These are phyloP conservation scores for Aquilaria sinensis DNA, from an alignment of 345 rosid species.

Conservation along the genomic window DNA sequence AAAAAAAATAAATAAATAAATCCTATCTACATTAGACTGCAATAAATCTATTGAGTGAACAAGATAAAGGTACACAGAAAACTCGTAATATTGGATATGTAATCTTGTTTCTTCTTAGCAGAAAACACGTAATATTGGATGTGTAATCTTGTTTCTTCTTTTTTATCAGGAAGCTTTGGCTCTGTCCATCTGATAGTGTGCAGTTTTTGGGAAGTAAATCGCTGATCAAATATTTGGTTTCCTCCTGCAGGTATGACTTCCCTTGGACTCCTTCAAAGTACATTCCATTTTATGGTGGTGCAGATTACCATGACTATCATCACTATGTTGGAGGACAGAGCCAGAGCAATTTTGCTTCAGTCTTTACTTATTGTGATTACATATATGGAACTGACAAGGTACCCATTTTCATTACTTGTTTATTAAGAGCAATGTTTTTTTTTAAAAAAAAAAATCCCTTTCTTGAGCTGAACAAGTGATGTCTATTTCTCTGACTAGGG, in stretches of 20 bases:
- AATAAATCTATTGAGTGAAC: too few species aligned
- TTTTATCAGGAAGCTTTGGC: too few species aligned
- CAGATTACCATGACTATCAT: slow-evolving; percentile 96
- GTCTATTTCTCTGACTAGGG: slow-evolving; percentile 42
- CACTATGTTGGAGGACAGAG: slow-evolving; percentile 99
- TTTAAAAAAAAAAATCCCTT: slow-evolving; percentile 7
- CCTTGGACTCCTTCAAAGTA: slow-evolving; percentile 87
- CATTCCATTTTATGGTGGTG: slow-evolving; percentile 96
- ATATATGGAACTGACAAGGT: slow-evolving; percentile 97
- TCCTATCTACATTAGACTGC: too few species aligned
- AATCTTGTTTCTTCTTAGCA: too few species aligned
- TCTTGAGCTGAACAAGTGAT: slow-evolving; percentile 9
- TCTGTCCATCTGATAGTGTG: too few species aligned
- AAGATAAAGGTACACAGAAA: too few species aligned
- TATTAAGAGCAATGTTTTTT: not conserved
- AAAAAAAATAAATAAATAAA: too few species aligned
- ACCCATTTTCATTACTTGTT: slow-evolving; percentile 1
- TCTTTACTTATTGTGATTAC: slow-evolving; percentile 92
- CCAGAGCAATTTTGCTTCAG: slow-evolving; percentile 98
- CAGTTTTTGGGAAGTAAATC: too few species aligned
- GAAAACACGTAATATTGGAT: too few species aligned
- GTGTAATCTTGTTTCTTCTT: too few species aligned
- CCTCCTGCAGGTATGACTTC: slow-evolving; percentile 59
- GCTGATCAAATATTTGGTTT: slow-evolving; percentile 4
- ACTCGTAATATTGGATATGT: too few species aligned